These are phyloP conservation scores for Candida khao-thaluensis DNA, from an alignment of 805 yeast genomes.

Conservation along the genomic window DNA sequence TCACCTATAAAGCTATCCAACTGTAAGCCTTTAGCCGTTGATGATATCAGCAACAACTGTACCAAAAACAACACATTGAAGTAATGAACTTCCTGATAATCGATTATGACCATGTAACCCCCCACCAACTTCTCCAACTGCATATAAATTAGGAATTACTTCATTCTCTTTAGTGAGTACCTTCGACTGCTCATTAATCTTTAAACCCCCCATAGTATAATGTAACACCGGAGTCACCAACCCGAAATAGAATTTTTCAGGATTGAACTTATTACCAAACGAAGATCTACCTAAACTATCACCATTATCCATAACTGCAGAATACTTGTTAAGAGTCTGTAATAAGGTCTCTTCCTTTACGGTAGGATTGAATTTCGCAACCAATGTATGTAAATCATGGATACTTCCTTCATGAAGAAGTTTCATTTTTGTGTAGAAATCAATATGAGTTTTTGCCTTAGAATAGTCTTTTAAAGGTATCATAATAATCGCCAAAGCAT, in stretches of 20 bases:
- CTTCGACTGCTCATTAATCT: constrained; percentile 47
- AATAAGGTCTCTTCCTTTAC: constrained; percentile 11
- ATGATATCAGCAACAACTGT: not conserved
- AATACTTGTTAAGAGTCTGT: constrained; percentile 19
- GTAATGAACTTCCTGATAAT: constrained; percentile 42
- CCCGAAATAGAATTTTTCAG: constrained; percentile 41
- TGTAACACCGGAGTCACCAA: constrained; percentile 62
- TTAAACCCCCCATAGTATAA: constrained; percentile 71
- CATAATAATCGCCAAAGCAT: constrained; percentile 23
- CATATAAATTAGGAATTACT: constrained; percentile 41
- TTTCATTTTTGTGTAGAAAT: constrained; percentile 42
- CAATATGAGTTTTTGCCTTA: constrained; percentile 48
- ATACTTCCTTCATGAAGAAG: constrained; percentile 26
- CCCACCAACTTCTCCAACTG: constrained; percentile 48
- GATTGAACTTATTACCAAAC: constrained; percentile 14
- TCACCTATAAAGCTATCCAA: too few relatives aligned
- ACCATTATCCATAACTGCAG: constrained; percentile 9
- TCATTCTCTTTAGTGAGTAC: constrained; percentile 32
- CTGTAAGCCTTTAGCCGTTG: too few relatives aligned
- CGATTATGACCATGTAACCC: constrained; percentile 47
- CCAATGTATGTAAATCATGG: constrained; percentile 17
- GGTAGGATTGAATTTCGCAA: constrained; percentile 17
- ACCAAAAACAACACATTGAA: constrained; percentile 44
- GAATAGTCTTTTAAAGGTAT: constrained; percentile 46
- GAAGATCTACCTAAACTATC: constrained; percentile 30